A percentile compares a stretch with the other conserved stretches of the same genome.
phyloP scores from a whole-genome alignment of 2,329 filamentous ascomycete species.

The Ceratocystis variospora region DNA sequence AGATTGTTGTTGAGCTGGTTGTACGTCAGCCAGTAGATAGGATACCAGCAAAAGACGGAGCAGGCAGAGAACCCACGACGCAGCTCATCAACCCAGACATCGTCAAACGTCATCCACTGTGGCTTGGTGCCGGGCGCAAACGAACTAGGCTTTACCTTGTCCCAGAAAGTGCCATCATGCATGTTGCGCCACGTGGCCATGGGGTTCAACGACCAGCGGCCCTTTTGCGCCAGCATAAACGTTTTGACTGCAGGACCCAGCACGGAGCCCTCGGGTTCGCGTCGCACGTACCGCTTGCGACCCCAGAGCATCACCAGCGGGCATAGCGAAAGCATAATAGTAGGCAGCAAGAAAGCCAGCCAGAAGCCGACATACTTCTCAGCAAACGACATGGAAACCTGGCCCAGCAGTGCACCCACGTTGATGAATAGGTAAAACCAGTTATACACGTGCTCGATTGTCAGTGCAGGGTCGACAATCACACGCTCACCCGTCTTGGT shows the following conservation, averaged over 20 bases:
- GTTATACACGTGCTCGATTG: constrained; percentile 48
- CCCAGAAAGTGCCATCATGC: constrained; percentile 47
- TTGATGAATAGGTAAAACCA: constrained; percentile 65
- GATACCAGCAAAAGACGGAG: constrained; percentile 55
- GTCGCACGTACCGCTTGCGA: constrained; percentile 43
- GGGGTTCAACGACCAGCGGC: constrained; percentile 55
- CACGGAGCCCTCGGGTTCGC: constrained; percentile 52
- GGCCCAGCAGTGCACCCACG: constrained; percentile 49
- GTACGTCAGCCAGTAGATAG: constrained; percentile 44
- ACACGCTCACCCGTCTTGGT: constrained; percentile 44
- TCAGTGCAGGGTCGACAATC: constrained; percentile 50
- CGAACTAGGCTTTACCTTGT: constrained; percentile 53
- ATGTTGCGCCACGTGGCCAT: constrained; percentile 44
- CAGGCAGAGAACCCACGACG: constrained; percentile 54
- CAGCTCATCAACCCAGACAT: constrained; percentile 66
- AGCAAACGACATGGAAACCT: constrained; percentile 55
- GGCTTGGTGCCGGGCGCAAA: constrained; percentile 42
- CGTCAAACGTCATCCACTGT: constrained; percentile 64
- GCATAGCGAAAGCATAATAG: constrained; percentile 47
- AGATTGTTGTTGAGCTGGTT: constrained; percentile 44
- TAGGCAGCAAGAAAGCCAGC: constrained; percentile 55
- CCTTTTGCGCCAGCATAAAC: constrained; percentile 49
- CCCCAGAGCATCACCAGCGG: constrained; percentile 48
- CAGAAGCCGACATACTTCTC: constrained; percentile 66
- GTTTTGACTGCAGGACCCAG: constrained; percentile 50